Evolutionary conservation across 768 basidiomycete species (phyloP).

Genomic region (Neoboletus brunneissimus): DNA sequence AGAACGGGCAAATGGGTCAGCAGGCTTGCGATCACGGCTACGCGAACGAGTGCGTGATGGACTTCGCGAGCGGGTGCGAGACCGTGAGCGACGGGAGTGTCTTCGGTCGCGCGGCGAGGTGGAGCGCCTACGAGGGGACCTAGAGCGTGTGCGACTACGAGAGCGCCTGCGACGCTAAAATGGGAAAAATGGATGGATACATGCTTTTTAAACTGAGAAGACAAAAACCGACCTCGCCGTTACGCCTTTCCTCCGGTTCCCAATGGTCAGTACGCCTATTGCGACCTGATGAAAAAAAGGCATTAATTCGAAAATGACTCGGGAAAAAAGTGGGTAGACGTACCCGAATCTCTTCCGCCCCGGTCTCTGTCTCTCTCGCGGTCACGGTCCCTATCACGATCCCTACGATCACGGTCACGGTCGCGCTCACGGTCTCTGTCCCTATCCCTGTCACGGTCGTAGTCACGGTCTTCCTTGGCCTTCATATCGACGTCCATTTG

Average conservation of each 20-base stretch:
- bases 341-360: slow-evolving; percentile 58
- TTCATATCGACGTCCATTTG: slow-evolving; percentile 84
- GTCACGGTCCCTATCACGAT: slow-evolving; percentile 45
- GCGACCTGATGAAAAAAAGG: slow-evolving; percentile 37
- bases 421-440: slow-evolving; percentile 40
- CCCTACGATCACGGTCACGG: slow-evolving; percentile 40
- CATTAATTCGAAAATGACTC: background rate
- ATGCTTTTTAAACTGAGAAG: background rate
- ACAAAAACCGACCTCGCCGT: slow-evolving; percentile 56
- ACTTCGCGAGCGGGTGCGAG: slow-evolving; percentile 60
- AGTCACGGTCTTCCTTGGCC: slow-evolving; percentile 68
- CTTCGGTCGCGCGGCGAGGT: slow-evolving; percentile 55
- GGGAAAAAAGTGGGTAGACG: slow-evolving; percentile 13
- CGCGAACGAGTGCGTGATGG: slow-evolving; percentile 48
- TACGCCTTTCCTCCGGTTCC: slow-evolving; percentile 79
- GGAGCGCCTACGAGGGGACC: slow-evolving; percentile 65
- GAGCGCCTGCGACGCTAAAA: slow-evolving; percentile 66
- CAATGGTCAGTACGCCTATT: slow-evolving; percentile 65
- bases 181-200: background rate
- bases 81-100: slow-evolving; percentile 57
- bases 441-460: slow-evolving; percentile 52
- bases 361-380: slow-evolving; percentile 45
- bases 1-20: slow-evolving; percentile 71
- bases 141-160: slow-evolving; percentile 62
- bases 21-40: slow-evolving; percentile 58